Conservation (phyloP, 2,329 filamentous ascomycete genomes). For the Metarhizium brunneum region DNA sequence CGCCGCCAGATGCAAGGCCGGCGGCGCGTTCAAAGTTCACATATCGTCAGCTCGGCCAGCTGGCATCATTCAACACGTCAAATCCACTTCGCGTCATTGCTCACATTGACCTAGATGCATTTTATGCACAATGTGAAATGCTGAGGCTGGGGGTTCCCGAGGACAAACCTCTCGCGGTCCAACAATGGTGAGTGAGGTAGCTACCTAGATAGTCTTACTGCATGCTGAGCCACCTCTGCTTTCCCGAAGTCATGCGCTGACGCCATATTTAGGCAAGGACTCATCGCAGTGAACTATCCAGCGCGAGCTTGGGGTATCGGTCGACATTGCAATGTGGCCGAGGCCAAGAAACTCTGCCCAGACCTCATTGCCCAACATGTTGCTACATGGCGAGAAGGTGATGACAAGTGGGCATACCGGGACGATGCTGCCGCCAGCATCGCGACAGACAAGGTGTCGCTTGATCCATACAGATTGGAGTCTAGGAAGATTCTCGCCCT, state of each 20-base stretch:
- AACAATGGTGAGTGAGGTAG: slow-evolving; percentile 62
- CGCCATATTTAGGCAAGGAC: slow-evolving; percentile 54
- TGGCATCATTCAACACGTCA: slow-evolving; percentile 59
- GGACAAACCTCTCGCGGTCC: slow-evolving; percentile 77
- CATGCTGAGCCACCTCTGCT: neutral
- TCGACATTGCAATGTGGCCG: slow-evolving; percentile 66
- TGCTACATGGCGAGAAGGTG: slow-evolving; percentile 87
- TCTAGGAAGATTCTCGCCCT: slow-evolving; percentile 71
- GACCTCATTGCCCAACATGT: slow-evolving; percentile 83
- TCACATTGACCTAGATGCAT: slow-evolving; percentile 92
- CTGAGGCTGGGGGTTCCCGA: slow-evolving; percentile 67
- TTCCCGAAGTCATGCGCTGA: slow-evolving; percentile 2
- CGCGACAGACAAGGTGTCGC: slow-evolving; percentile 80
- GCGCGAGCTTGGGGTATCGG: slow-evolving; percentile 73
- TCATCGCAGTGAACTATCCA: slow-evolving; percentile 95
- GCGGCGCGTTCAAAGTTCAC: slow-evolving; percentile 63
- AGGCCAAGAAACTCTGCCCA: slow-evolving; percentile 82
- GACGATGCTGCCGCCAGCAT: slow-evolving; percentile 73
- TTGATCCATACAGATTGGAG: slow-evolving; percentile 84
- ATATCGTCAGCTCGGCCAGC: slow-evolving; percentile 69
- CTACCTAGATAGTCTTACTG: neutral
- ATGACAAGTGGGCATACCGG: slow-evolving; percentile 85
- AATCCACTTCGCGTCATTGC: slow-evolving; percentile 80
- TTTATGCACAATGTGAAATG: slow-evolving; percentile 96
- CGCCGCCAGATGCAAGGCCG: slow-evolving; percentile 15